phyloP scores from a whole-genome alignment of 352 stramenopile genomes.

The Phytophthora europaea region DNA sequence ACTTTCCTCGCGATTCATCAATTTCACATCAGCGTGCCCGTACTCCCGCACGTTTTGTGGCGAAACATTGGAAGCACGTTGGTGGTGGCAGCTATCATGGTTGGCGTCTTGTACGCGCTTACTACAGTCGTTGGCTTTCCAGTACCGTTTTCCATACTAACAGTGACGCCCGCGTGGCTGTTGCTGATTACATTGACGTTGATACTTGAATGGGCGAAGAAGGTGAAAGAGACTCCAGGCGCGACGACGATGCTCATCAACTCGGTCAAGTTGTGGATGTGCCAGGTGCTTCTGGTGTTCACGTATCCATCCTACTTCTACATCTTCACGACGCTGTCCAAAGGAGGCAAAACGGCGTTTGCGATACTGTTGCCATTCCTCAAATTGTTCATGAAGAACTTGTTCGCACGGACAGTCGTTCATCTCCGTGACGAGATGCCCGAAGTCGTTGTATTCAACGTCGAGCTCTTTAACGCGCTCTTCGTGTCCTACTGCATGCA shows the following conservation, averaged over 20 bases:
- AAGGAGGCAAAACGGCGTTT: background rate
- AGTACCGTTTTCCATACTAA: background rate
- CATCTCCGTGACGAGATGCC: constrained; percentile 22
- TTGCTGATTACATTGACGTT: background rate
- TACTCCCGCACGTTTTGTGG: background rate
- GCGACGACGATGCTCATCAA: background rate
- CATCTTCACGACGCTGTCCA: constrained; percentile 22
- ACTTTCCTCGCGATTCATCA: background rate
- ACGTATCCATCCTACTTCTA: constrained; percentile 39
- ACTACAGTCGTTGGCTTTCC: background rate
- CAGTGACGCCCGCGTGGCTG: background rate
- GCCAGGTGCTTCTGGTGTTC: constrained; percentile 10
- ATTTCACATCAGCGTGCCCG: background rate
- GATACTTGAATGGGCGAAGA: background rate
- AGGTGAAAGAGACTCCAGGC: background rate
- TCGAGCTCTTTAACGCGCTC: constrained; percentile 30
- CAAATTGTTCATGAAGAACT: constrained; percentile 9
- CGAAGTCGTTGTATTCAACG: constrained; percentile 14
- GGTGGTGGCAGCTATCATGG: background rate
- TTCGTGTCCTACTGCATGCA: constrained; percentile 34
- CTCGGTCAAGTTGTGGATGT: background rate
- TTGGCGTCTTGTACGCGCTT: background rate
- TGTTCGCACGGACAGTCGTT: constrained; percentile 8
- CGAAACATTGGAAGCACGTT: background rate
- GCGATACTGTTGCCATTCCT: background rate